Percentiles rank a stretch among this genome's conserved stretches.
Evolutionary conservation across 1,284 basidiomycete genomes (phyloP).

Genomic region (Ustilago lituana): DNA sequence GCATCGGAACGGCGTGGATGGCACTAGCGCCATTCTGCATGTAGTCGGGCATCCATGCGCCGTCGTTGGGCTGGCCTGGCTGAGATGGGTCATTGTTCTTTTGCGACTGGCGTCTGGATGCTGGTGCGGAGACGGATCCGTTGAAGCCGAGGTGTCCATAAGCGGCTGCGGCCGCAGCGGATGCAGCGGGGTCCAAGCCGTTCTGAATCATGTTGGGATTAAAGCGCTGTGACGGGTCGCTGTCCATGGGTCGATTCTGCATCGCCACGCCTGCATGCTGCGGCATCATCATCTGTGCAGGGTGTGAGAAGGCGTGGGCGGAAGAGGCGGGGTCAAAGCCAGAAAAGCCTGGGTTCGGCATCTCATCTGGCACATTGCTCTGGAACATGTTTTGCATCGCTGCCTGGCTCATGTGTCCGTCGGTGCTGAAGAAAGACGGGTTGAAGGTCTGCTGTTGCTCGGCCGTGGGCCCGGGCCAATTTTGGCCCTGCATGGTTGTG

Average conservation of each 20-base stretch:
- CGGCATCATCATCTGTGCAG: conserved; percentile 35
- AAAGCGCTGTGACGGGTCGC: conserved; percentile 25
- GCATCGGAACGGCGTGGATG: conserved; percentile 22
- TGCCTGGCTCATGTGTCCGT: conserved; percentile 36
- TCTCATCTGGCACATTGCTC: conserved; percentile 15
- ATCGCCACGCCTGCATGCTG: conserved; percentile 20
- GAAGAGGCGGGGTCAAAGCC: conserved; percentile 22
- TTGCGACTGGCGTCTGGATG: conserved; percentile 28
- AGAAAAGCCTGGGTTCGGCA: conserved; percentile 15
- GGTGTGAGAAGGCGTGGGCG: conserved; percentile 23
- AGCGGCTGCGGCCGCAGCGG: conserved; percentile 49
- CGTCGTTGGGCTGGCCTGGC: conserved; percentile 7
- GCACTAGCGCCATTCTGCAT: conserved; percentile 10
- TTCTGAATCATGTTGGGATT: conserved; percentile 14
- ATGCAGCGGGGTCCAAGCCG: conserved; percentile 29
- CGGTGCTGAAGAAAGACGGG: conserved; percentile 33
- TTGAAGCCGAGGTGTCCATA: conserved; percentile 49
- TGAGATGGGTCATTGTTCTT: conserved; percentile 20
- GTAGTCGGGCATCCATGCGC: conserved; percentile 21
- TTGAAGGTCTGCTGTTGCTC: conserved; percentile 32
- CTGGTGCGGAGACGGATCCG: conserved; percentile 28
- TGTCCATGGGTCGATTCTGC: conserved; percentile 6
- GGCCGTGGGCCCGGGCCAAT: conserved; percentile 24
- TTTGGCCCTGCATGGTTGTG: conserved; percentile 34
- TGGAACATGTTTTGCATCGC: conserved; percentile 39